phyloP scores from a whole-genome alignment of 345 rosid genomes.

The Diplotaxis tenuifolia region DNA sequence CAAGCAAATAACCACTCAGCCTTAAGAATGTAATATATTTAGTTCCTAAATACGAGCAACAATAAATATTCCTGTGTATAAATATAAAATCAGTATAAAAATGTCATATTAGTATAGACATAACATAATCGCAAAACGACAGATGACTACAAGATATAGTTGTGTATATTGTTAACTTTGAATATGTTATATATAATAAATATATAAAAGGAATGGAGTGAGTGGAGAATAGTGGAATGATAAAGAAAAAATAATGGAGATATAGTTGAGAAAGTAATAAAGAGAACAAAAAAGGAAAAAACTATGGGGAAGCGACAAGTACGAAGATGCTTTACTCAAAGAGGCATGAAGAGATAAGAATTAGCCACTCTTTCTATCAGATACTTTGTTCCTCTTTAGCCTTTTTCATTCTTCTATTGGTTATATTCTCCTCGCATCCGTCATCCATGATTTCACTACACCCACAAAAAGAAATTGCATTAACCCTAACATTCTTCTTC shows the following conservation, averaged over 20 bases:
- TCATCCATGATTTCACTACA: slow-evolving; percentile 19
- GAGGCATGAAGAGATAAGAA: slow-evolving; percentile 19
- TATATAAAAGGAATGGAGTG: background rate
- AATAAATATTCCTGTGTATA: background rate
- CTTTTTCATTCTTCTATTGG: slow-evolving; percentile 22
- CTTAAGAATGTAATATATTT: background rate
- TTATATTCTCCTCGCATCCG: slow-evolving; percentile 9
- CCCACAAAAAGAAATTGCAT: background rate
- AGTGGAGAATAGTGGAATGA: slow-evolving; percentile 11
- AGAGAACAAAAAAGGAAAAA: slow-evolving; percentile 18
- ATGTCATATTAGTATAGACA: background rate
- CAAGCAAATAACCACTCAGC: background rate
- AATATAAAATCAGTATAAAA: background rate
- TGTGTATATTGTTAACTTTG: background rate
- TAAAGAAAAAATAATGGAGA: slow-evolving; percentile 14
- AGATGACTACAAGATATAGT: background rate
- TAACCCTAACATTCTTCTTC: slow-evolving; percentile 20
- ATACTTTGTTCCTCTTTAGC: slow-evolving; percentile 22
- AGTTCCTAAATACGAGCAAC: background rate
- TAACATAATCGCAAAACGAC: background rate
- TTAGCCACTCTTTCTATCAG: slow-evolving; percentile 15
- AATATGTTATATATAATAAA: background rate
- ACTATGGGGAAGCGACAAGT: slow-evolving; percentile 43
- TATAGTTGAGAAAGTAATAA: slow-evolving; percentile 19
- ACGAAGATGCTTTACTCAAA: slow-evolving; percentile 30